Evolutionary conservation across 768 basidiomycete genomes (phyloP), one percentile per base, ranked within the genome.

Genomic region (Vararia minispora): DNA sequence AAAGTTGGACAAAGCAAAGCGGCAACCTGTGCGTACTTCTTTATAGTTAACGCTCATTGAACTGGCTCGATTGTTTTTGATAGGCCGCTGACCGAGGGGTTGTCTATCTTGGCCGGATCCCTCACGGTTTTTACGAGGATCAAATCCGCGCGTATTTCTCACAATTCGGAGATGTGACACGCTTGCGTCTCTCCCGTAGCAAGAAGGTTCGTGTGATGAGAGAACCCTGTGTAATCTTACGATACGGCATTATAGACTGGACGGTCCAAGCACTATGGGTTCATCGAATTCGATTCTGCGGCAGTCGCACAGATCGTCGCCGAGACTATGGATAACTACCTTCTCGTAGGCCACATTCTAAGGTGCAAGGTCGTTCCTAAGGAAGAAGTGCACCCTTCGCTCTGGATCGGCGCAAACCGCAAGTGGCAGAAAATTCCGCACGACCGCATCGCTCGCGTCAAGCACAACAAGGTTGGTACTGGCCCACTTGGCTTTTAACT

Each of bases 271-370:
- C 94, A 97, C 59, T 98, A 94, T 59, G 94, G 77, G 3, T 98
- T 94, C 66, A 68, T 99, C 52, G 94, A 98, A 60, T 95, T 99
- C 57, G 76, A 79, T 39, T 91, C 88, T 29, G 71, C 76, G 14
- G 70, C 81, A 0, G 91, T 98, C 22, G 92, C 95, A 0, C 64
- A 91, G 53, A 97, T 99, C 45, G 95, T 95, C 6, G 82, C 86
- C 2, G 95, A 98, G 53, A 98, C 94, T 31, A 98, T 98, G 95
- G 79, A 99, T 69, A 98, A 95, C 64, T 99, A 97, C 59, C 72
- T 99, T 27, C 69, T 99, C 46, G 74, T 84, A 71, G 92, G 94
- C 6, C 94, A 95, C 55, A 83, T 99, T 46, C 69, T 99, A 39
- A 76, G 74, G 30, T 98, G 94, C 66, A 84, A 87, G 59, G 59